Evolutionary conservation across 768 basidiomycete species (phyloP).

Genomic region (Myochromella boudieri): DNA sequence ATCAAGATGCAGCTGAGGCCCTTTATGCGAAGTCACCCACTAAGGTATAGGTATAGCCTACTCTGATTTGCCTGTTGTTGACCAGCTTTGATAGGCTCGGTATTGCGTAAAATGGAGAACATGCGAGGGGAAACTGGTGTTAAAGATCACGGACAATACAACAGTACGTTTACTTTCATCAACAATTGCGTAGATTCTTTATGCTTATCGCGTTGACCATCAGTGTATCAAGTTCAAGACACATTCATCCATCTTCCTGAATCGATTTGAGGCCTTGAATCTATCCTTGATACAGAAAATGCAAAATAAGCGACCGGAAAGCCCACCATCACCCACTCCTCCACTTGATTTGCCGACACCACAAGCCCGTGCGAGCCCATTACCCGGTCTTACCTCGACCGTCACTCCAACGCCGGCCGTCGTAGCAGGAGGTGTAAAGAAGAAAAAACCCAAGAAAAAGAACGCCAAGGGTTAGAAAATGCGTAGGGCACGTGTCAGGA

Average conservation of each 20-base stretch:
- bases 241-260: constrained; percentile 90
- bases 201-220: neutral
- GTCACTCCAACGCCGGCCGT: constrained; percentile 29
- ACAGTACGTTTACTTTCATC: constrained; percentile 54
- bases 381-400: constrained; percentile 32
- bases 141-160: constrained; percentile 91
- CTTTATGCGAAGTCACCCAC: constrained; percentile 80
- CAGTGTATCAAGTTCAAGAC: constrained; percentile 98
- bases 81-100: constrained; percentile 56
- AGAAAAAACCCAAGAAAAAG: constrained; percentile 85
- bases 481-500: neutral
- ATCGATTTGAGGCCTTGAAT: constrained; percentile 93
- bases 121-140: constrained; percentile 80
- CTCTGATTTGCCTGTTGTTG: neutral
- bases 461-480: constrained; percentile 31
- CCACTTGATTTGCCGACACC: constrained; percentile 20
- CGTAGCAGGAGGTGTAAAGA: constrained; percentile 56
- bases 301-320: constrained; percentile 58
- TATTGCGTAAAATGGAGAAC: constrained; percentile 93
- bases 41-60: constrained; percentile 47
- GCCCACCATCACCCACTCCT: constrained; percentile 25
- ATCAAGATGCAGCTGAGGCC: constrained; percentile 85
- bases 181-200: too few relatives aligned
- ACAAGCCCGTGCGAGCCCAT: constrained; percentile 25
- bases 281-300: constrained; percentile 84